phyloP scores from a whole-genome alignment of 2,329 filamentous ascomycete species.

The Blumeriella jaapii region DNA sequence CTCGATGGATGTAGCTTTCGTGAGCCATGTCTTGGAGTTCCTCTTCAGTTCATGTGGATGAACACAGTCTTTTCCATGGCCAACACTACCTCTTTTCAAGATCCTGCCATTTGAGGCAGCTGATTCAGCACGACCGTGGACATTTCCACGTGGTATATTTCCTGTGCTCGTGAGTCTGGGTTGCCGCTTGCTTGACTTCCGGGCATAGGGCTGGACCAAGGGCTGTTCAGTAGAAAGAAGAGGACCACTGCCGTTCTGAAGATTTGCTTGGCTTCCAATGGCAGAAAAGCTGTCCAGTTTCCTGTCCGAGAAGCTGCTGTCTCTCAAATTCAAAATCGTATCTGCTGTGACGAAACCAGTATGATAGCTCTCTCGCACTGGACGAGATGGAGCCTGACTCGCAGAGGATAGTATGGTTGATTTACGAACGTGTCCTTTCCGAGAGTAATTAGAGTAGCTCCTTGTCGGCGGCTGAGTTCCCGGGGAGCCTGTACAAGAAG shows the following conservation, averaged over 20 bases:
- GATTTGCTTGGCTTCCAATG: background rate
- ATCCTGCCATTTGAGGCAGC: slow-evolving; percentile 11
- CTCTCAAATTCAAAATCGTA: slow-evolving; percentile 17
- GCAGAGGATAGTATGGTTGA: slow-evolving; percentile 12
- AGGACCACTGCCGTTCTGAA: background rate
- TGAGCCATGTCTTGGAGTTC: slow-evolving; percentile 20
- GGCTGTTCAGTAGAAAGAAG: background rate
- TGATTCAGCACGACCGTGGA: slow-evolving; percentile 17
- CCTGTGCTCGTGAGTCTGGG: slow-evolving; percentile 11
- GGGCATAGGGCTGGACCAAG: no score
- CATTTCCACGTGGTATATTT: slow-evolving; percentile 15
- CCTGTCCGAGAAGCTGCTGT: slow-evolving; percentile 18
- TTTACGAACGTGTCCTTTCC: slow-evolving; percentile 19
- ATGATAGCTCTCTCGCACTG: slow-evolving; percentile 10
- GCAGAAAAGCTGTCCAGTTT: slow-evolving; percentile 19
- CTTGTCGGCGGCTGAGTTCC: slow-evolving; percentile 11
- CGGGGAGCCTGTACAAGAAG: slow-evolving; percentile 16
- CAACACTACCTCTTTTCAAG: slow-evolving; percentile 16
- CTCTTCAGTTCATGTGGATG: slow-evolving; percentile 8
- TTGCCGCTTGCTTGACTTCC: slow-evolving; percentile 12
- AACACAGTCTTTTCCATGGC: slow-evolving; percentile 19
- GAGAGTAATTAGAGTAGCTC: slow-evolving; percentile 24
- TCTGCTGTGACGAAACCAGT: background rate
- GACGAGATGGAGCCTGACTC: slow-evolving; percentile 7
- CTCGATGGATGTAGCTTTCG: slow-evolving; percentile 8